Evolutionary conservation across 768 basidiomycete species (phyloP).

Genomic region (Tephrocybe sp.): DNA sequence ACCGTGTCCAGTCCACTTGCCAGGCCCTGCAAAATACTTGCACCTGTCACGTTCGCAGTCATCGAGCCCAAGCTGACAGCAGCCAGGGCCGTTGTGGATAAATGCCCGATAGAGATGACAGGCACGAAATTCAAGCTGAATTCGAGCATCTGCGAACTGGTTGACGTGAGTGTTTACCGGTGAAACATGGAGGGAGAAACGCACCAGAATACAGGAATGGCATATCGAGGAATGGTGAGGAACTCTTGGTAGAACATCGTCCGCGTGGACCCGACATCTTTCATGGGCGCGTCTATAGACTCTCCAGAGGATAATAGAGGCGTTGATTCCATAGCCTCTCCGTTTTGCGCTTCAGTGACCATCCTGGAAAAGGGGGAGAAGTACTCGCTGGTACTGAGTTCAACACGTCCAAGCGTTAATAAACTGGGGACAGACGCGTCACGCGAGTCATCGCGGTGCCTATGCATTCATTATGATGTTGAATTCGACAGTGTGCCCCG

Average conservation of each 20-base stretch:
- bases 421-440: too few species aligned
- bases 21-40: conserved; percentile 81
- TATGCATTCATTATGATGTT: too few species aligned
- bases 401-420: too few species aligned
- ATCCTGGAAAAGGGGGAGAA: too few species aligned
- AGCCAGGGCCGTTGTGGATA: conserved; percentile 85
- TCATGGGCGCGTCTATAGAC: neutral
- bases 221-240: conserved; percentile 2
- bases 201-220: neutral
- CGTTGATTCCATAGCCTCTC: too few species aligned
- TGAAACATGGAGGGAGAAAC: neutral
- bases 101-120: conserved; percentile 84
- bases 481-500: too few species aligned
- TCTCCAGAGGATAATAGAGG: neutral
- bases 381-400: too few species aligned
- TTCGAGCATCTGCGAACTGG: conserved; percentile 75
- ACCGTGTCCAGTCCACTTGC: conserved; percentile 86
- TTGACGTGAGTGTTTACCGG: neutral
- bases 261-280: neutral
- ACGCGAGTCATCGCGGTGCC: too few species aligned
- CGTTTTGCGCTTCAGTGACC: neutral
- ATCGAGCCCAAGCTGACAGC: conserved; percentile 73
- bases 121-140: conserved; percentile 82
- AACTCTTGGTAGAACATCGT: conserved; percentile 4
- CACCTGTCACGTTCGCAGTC: conserved; percentile 70